Evolutionary conservation across 106 monocot species (phyloP).

Genomic region (Allium cepa): DNA sequence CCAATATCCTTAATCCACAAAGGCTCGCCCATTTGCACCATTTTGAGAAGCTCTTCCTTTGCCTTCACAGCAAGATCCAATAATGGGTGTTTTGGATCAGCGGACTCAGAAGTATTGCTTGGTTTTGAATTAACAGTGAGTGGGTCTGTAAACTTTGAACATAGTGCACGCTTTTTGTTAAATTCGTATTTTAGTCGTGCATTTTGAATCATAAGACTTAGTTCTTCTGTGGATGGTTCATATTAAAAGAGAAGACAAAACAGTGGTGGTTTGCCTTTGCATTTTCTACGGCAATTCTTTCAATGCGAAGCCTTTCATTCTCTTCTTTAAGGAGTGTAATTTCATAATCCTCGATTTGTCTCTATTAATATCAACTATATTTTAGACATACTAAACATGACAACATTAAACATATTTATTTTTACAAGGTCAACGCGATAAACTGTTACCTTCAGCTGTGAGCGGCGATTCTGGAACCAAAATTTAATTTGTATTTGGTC

Average conservation of each 20-base stretch:
- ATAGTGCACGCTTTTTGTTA: constrained; percentile 45
- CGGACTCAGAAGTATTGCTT: constrained; percentile 18
- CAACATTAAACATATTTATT: not conserved
- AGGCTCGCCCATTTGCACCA: constrained; percentile 54
- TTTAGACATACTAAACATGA: not conserved
- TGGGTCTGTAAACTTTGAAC: constrained; percentile 48
- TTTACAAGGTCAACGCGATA: not conserved
- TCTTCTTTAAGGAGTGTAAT: constrained; percentile 60
- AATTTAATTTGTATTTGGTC: constrained; percentile 84
- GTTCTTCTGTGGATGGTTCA: constrained; percentile 60
- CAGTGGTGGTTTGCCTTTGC: constrained; percentile 55
- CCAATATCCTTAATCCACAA: constrained; percentile 38
- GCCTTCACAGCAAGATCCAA: constrained; percentile 57
- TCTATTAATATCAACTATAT: not conserved
- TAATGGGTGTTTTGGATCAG: constrained; percentile 24
- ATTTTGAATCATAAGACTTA: constrained; percentile 69
- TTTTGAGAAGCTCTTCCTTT: constrained; percentile 69
- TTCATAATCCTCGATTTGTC: constrained; percentile 13
- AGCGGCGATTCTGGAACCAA: constrained; percentile 94
- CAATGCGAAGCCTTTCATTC: constrained; percentile 69
- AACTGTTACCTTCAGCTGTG: constrained; percentile 77
- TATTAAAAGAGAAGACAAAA: no score
- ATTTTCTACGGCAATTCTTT: constrained; percentile 53
- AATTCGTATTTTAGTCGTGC: constrained; percentile 75
- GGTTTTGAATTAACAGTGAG: constrained; percentile 27